These are phyloP conservation scores for Poa pratensis DNA, from an alignment of 176 grass and related monocot genomes.

Conservation along the genomic window DNA sequence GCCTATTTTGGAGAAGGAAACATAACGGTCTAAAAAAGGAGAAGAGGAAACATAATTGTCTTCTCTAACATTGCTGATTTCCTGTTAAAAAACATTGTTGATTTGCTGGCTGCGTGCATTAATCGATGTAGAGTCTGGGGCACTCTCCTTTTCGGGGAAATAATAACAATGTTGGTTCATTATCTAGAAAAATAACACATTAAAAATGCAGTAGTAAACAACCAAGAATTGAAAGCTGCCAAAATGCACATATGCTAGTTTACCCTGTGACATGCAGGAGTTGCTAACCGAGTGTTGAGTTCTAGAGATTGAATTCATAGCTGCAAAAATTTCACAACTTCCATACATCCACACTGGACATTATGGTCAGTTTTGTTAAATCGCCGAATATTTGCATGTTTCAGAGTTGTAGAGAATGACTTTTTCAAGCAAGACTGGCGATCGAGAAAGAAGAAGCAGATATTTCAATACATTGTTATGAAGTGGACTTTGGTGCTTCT, in stretches of 20 bases:
- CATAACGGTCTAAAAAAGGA: background rate
- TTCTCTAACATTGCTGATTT: background rate
- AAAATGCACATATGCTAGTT: background rate
- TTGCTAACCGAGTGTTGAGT: background rate
- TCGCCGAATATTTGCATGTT: constrained; percentile 16
- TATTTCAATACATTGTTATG: constrained; percentile 86
- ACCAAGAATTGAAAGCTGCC: background rate
- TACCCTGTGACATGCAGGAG: background rate
- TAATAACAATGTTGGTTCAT: background rate
- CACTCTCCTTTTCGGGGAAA: too few relatives aligned
- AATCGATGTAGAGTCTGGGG: too few relatives aligned
- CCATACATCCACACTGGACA: background rate
- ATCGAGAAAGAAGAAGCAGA: constrained; percentile 71
- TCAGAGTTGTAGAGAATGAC: constrained; percentile 91
- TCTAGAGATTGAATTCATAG: background rate
- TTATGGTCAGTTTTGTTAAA: background rate
- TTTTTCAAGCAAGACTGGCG: constrained; percentile 94
- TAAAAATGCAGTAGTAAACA: too few relatives aligned
- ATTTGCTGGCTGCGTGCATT: too few relatives aligned
- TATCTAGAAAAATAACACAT: background rate
- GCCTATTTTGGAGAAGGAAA: background rate
- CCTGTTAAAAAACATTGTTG: too few relatives aligned
- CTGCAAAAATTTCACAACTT: background rate
- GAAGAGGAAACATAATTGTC: background rate
- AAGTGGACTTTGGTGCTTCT: constrained; percentile 89